Conservation (phyloP, 441 rosid species). For the Pelargonium citronellum region DNA sequence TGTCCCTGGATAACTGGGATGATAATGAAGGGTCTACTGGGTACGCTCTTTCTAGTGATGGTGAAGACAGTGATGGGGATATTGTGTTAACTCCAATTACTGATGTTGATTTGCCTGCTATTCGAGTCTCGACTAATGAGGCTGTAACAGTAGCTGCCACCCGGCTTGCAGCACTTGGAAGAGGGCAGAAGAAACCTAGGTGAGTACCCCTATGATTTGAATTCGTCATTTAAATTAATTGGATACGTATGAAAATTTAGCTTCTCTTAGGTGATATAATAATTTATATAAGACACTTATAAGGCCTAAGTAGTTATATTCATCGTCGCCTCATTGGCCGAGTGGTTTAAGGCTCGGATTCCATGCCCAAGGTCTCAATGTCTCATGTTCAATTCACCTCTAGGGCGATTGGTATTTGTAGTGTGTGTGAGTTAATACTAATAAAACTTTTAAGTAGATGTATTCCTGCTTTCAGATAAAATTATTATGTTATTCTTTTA, state of each 20-base stretch:
- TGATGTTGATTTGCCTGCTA: conserved; percentile 50
- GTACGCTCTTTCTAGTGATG: conserved; percentile 59
- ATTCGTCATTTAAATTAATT: background rate
- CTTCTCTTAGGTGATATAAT: background rate
- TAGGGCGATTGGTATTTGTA: too few species aligned
- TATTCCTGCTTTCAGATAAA: background rate
- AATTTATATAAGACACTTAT: background rate
- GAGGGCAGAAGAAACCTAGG: conserved; percentile 54
- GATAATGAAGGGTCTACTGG: conserved; percentile 32
- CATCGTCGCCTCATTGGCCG: too few species aligned
- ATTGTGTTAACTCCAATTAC: conserved; percentile 41
- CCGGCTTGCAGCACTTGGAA: conserved; percentile 57
- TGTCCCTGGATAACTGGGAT: conserved; percentile 49
- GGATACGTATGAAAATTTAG: background rate
- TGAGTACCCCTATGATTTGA: conserved; percentile 21
- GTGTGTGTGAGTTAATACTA: too few species aligned
- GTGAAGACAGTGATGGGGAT: conserved; percentile 74
- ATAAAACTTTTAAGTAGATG: too few species aligned
- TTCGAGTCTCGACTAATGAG: conserved; percentile 42
- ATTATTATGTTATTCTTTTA: background rate
- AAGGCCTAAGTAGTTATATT: conserved; percentile 2
- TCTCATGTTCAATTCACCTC: too few species aligned
- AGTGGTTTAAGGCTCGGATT: too few species aligned
- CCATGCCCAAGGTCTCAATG: too few species aligned
- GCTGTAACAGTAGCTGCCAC: conserved; percentile 49